Evolutionary conservation across 1,284 basidiomycete genomes (phyloP).

Genomic region (Irpex sp.): DNA sequence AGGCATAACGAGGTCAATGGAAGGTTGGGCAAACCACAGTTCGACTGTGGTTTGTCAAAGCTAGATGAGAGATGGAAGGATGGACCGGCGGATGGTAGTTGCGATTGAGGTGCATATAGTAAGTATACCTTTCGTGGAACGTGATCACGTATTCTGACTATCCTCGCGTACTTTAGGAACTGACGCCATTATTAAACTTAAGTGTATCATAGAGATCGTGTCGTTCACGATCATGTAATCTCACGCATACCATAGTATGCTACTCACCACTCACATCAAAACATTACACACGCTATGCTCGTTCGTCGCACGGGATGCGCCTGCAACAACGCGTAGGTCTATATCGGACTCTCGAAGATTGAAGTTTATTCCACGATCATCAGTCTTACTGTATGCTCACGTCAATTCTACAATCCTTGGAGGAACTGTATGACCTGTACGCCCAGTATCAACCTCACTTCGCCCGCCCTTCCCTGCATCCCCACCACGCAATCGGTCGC

Average conservation of each 20-base stretch:
- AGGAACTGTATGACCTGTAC: neutral
- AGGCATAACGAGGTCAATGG: conserved; percentile 90
- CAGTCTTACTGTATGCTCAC: neutral
- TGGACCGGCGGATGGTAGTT: conserved; percentile 83
- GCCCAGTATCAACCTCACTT: neutral
- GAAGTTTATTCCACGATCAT: too few species aligned
- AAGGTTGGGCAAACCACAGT: conserved; percentile 78
- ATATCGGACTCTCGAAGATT: too few species aligned
- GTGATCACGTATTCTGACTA: too few species aligned
- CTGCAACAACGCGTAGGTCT: too few species aligned
- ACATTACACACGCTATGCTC: too few species aligned
- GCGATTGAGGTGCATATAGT: conserved; percentile 50
- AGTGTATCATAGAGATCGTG: too few species aligned
- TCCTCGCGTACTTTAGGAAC: too few species aligned
- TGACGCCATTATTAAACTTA: too few species aligned
- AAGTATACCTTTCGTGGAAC: neutral
- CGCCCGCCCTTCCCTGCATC: neutral
- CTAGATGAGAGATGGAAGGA: conserved; percentile 89
- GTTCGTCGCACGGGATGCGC: too few species aligned
- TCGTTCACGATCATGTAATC: too few species aligned
- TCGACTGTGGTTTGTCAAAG: conserved; percentile 69
- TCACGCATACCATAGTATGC: too few species aligned
- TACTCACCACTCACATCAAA: too few species aligned
- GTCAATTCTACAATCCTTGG: neutral
- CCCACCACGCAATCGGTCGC: neutral